A percentile compares a stretch with the other conserved stretches of the same genome.
Conservation (phyloP, 2,329 filamentous ascomycete species). For the Penicillium sp. region DNA sequence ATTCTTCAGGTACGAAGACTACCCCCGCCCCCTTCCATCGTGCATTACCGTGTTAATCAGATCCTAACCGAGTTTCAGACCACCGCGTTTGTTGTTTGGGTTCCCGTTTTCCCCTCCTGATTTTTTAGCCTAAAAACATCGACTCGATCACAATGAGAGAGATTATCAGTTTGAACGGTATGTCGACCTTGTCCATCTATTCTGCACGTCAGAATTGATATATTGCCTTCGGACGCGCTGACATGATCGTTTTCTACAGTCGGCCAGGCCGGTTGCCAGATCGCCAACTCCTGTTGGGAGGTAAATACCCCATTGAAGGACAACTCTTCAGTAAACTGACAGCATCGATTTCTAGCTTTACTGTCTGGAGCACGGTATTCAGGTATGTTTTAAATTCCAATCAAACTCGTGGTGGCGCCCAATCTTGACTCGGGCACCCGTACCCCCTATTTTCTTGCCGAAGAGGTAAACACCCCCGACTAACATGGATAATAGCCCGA, state of each 20-base stretch:
- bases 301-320: constrained; percentile 58
- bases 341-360: constrained; percentile 69
- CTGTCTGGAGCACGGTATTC: constrained; percentile 99
- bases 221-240: constrained; percentile 33
- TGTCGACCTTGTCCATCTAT: constrained; percentile 34
- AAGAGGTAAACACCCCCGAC: constrained; percentile 24
- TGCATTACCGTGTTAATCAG: neutral
- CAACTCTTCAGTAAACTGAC: constrained; percentile 29
- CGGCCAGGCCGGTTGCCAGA: constrained; percentile 99
- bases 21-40: constrained; percentile 16
- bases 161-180: constrained; percentile 99
- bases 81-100: constrained; percentile 28
- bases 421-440: constrained; percentile 17
- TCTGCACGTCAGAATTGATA: constrained; percentile 13
- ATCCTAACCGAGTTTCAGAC: constrained; percentile 23
- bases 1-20: constrained; percentile 19
- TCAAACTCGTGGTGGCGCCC: constrained; percentile 15
- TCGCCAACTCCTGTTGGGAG: constrained; percentile 99
- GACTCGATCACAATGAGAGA: constrained; percentile 77
- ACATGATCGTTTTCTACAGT: constrained; percentile 57
- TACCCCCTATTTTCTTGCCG: constrained; percentile 19
- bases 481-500: constrained; percentile 67
- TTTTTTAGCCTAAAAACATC: constrained; percentile 24
- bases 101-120: constrained; percentile 26
- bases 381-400: constrained; percentile 62